A percentile compares a stretch with the other conserved stretches of the same genome.
Evolutionary conservation across 2,329 filamentous ascomycete species (phyloP).

Genomic region (Emergomyces orientalis): DNA sequence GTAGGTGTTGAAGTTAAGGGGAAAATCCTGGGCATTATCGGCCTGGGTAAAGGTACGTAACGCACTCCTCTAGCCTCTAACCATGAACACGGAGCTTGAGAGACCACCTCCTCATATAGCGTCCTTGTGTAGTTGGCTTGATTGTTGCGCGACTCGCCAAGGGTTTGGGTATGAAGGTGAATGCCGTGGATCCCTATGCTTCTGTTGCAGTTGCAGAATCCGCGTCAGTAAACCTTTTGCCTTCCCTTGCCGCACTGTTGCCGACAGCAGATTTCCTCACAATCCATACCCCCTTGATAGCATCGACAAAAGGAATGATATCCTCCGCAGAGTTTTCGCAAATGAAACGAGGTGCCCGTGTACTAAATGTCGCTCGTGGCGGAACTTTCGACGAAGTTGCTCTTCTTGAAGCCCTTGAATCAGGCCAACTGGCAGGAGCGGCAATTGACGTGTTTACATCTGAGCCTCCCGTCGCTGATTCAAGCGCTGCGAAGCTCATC

Average conservation of each 20-base stretch:
- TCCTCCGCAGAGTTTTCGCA: constrained; percentile 54
- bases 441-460: constrained; percentile 71
- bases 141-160: constrained; percentile 71
- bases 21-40: constrained; percentile 67
- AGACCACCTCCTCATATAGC: background rate
- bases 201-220: constrained; percentile 60
- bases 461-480: constrained; percentile 58
- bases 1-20: constrained; percentile 70
- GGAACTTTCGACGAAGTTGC: constrained; percentile 72
- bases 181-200: constrained; percentile 69
- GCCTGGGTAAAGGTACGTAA: constrained; percentile 60
- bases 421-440: constrained; percentile 63
- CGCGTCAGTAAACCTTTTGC: constrained; percentile 56
- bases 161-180: constrained; percentile 65
- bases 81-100: background rate
- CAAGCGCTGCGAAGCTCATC: constrained; percentile 54
- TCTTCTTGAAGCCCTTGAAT: constrained; percentile 59
- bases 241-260: constrained; percentile 52
- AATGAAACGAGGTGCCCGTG: constrained; percentile 65
- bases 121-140: constrained; percentile 50
- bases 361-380: constrained; percentile 71
- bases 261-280: constrained; percentile 65
- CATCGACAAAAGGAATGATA: constrained; percentile 66
- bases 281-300: constrained; percentile 70
- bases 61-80: background rate